Conservation (phyloP, 2,329 filamentous ascomycete genomes). For the Rhynchosporium graminicola region DNA sequence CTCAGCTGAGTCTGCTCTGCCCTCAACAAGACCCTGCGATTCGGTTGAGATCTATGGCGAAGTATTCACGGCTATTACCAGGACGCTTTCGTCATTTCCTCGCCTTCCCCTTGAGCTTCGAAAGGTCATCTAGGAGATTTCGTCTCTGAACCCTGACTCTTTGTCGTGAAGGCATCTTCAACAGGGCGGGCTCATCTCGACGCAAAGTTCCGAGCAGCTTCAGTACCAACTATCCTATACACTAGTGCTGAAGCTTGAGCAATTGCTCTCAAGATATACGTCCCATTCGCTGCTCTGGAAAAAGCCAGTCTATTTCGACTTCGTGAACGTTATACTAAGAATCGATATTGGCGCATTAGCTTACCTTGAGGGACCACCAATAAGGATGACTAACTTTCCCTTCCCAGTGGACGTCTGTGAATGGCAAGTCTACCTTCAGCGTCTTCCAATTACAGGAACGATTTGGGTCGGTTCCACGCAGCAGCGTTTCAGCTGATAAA, state of each 20-base stretch:
- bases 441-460: not conserved
- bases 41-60: not conserved
- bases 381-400: not conserved
- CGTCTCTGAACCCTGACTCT: not conserved
- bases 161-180: not conserved
- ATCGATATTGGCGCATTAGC: not conserved
- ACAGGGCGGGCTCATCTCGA: not conserved
- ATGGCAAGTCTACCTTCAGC: not conserved
- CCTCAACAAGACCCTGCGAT: no score
- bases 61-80: not conserved
- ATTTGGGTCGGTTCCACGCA: not conserved
- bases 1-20: no score
- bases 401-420: not conserved
- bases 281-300: not conserved
- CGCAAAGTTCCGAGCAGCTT: not conserved
- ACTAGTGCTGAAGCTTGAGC: not conserved
- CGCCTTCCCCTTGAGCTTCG: not conserved
- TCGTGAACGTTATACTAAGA: not conserved
- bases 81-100: not conserved
- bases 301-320: constrained; percentile 7
- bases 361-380: no score
- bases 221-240: not conserved
- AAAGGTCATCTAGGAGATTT: not conserved
- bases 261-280: not conserved
- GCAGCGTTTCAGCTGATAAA: not conserved